A percentile compares a stretch with the other conserved stretches of the same genome.
These are phyloP conservation scores for Leccinellum albellum DNA, from an alignment of 768 basidiomycete species.

Conservation along the genomic window DNA sequence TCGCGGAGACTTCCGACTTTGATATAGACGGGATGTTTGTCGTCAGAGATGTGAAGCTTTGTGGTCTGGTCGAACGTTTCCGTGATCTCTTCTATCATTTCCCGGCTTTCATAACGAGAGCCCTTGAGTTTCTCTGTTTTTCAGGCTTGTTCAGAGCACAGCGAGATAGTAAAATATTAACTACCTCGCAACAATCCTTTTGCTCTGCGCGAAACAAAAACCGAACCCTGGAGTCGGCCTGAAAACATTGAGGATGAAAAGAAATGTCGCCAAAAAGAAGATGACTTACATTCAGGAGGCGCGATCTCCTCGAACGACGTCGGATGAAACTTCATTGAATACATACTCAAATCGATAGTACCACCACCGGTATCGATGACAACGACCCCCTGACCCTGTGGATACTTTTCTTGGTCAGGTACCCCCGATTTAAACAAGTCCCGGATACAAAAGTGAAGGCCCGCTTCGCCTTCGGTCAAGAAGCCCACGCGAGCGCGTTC, in stretches of 20 bases:
- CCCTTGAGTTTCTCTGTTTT: conserved; percentile 23
- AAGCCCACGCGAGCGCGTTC: conserved; percentile 45
- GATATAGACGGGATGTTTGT: conserved; percentile 32
- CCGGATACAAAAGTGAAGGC: conserved; percentile 51
- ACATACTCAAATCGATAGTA: conserved; percentile 39
- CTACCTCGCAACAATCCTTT: conserved; percentile 31
- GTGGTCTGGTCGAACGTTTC: conserved; percentile 34
- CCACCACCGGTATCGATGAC: conserved; percentile 49
- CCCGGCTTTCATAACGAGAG: conserved; percentile 25
- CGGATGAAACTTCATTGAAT: conserved; percentile 27
- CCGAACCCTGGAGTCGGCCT: conserved; percentile 39
- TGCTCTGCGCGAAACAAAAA: conserved; percentile 33
- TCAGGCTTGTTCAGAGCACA: neutral
- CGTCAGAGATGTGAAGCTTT: conserved; percentile 37
- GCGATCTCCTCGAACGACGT: conserved; percentile 35
- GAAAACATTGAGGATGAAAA: neutral
- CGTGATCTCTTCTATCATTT: conserved; percentile 31
- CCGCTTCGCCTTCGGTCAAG: conserved; percentile 60
- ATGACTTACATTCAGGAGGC: conserved; percentile 27
- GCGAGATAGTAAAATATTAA: neutral
- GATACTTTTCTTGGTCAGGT: conserved; percentile 2
- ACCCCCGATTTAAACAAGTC: conserved; percentile 21
- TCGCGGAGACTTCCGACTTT: conserved; percentile 37
- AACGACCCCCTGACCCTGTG: conserved; percentile 33
- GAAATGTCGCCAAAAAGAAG: neutral